Conservation (phyloP, 73 alveolate species). For the Paramecium tetraurelia region DNA sequence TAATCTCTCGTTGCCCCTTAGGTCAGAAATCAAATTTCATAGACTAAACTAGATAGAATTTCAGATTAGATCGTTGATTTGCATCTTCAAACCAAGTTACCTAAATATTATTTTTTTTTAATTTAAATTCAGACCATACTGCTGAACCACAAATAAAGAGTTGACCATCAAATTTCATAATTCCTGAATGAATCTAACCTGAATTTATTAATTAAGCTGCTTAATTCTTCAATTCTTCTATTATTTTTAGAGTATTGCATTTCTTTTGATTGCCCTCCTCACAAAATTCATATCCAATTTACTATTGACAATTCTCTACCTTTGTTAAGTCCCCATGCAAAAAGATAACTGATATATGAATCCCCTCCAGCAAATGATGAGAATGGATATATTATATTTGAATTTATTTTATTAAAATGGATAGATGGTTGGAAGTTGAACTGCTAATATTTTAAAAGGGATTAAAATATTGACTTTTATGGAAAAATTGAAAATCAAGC, state of each 20-base stretch:
- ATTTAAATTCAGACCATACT: conserved; percentile 68
- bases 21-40: conserved; percentile 67
- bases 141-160: conserved; percentile 91
- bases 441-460: background rate
- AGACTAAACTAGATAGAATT: conserved; percentile 69
- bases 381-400: background rate
- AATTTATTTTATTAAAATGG: background rate
- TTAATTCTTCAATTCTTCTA: conserved; percentile 73
- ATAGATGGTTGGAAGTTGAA: background rate
- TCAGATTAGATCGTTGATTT: conserved; percentile 65
- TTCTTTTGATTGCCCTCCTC: conserved; percentile 29
- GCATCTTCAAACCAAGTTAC: conserved; percentile 87
- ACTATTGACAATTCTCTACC: conserved; percentile 96
- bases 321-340: conserved; percentile 95
- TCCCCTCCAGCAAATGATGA: background rate
- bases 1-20: conserved; percentile 96
- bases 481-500: background rate
- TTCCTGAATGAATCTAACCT: conserved; percentile 91
- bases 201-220: conserved; percentile 75
- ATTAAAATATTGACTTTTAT: background rate
- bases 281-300: conserved; percentile 44
- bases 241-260: conserved; percentile 74
- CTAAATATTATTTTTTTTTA: background rate
- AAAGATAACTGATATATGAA: background rate
- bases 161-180: conserved; percentile 87